Evolutionary conservation across 345 rosid genomes (phyloP), one percentile per base, ranked within the genome.

Genomic region (Microcos paniculata): DNA sequence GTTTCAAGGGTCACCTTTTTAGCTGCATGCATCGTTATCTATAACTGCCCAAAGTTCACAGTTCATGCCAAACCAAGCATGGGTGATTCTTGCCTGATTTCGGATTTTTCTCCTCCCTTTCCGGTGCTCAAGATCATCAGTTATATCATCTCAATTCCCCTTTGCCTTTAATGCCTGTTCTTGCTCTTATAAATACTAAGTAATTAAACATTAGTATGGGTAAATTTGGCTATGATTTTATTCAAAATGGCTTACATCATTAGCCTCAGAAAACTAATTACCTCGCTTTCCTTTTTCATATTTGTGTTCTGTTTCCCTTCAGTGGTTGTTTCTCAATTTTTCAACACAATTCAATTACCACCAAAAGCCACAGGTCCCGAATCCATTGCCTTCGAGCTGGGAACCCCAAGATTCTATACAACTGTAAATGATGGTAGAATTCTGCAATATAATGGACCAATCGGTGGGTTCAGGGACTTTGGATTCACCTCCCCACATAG

Each of bases 371-470:
- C 40, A 24, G 65, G 65, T 4, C 66, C 75, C 13, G 64, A 57
- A 56, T 24, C 65, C 64, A 9, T 72, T 42, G 75, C 75, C 49
- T 72, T 72, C 12, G 65, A 57, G 52, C 1, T 57, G 10, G 58
- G 16, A 49, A 72, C 65, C 1, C 40, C 53, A 57, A 51, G 64
- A 4, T 42, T 57, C 53, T 72, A 72, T 12, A 11, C n/a, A 1
- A 33, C 40, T 16, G 66, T 72, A 1, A 42, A n/a, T 40, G 75
- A 72, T 57, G 76, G 76, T 24, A 58, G 76, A 58, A 24, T 72
- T 45, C 13, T 72, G 9, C 76, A 58, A 72, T 58, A 56, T 30
- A 56, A 57, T 3, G 64, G 64, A 53, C 75, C 23, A 8, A 1
- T 3, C 0, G 24, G 1, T 49, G 35, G 21, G 4, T 72, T 72